phyloP scores from a whole-genome alignment of 1,284 basidiomycete genomes.

The Athelia psychrophila region DNA sequence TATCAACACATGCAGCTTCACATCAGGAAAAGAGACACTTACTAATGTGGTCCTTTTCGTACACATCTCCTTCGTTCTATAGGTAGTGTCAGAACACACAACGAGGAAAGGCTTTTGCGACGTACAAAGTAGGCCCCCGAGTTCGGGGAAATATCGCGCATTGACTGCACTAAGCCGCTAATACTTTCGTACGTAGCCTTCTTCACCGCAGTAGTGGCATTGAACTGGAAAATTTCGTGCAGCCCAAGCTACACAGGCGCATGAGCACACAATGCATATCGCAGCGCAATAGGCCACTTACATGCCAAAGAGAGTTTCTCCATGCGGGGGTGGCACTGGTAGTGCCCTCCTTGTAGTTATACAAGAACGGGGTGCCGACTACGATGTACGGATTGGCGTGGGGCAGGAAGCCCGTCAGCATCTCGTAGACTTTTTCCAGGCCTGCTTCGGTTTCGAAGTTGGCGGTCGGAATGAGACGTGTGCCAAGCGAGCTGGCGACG shows the following conservation, averaged over 20 bases:
- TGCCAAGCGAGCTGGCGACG: not conserved
- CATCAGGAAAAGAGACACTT: not conserved
- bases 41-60: constrained; percentile 12
- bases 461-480: constrained; percentile 25
- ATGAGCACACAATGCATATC: not conserved
- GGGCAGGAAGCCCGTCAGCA: constrained; percentile 22
- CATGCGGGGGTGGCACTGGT: constrained; percentile 48
- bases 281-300: constrained; percentile 14
- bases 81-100: not conserved
- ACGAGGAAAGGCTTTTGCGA: constrained; percentile 2
- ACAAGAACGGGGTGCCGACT: constrained; percentile 37
- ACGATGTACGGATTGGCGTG: constrained; percentile 26
- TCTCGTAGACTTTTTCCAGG: constrained; percentile 18
- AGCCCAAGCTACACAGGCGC: constrained; percentile 12
- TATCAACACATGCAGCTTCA: not conserved
- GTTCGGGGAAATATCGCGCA: constrained; percentile 44
- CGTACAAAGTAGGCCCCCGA: constrained; percentile 33
- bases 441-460: constrained; percentile 24
- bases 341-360: constrained; percentile 34
- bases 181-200: constrained; percentile 29
- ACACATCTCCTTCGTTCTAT: constrained; percentile 12
- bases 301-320: constrained; percentile 46
- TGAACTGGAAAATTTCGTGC: constrained; percentile 32
- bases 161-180: constrained; percentile 32
- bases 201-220: constrained; percentile 38